These are phyloP conservation scores for Coelastrella sp. DNA, from an alignment of 139 green algal genomes.

Conservation along the genomic window DNA sequence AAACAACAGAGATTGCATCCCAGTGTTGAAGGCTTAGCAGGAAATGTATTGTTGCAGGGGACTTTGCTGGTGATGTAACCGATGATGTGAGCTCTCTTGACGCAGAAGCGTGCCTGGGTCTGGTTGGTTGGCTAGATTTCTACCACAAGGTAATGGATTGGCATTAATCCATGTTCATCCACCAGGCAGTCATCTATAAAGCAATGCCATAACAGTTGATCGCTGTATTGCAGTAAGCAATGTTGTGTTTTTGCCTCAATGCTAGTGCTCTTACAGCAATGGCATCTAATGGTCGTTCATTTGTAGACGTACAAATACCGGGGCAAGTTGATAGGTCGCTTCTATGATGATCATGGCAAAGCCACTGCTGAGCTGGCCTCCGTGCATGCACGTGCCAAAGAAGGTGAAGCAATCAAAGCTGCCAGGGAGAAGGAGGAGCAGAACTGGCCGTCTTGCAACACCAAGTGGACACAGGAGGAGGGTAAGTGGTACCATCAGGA, in stretches of 20 bases:
- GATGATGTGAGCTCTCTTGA: constrained; percentile 68
- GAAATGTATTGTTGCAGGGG: no score
- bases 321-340: constrained; percentile 58
- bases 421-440: constrained; percentile 29
- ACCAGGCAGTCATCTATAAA: neutral
- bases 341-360: constrained; percentile 57
- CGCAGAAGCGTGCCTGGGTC: constrained; percentile 56
- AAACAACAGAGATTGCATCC: no score
- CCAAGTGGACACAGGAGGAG: constrained; percentile 64
- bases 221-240: no score
- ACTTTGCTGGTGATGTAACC: constrained; percentile 70
- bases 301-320: constrained; percentile 57
- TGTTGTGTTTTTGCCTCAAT: no score
- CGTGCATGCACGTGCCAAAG: neutral
- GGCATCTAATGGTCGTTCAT: no score
- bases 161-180: neutral
- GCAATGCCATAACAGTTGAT: no score
- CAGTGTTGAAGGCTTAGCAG: no score
- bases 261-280: no score
- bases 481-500: constrained; percentile 30
- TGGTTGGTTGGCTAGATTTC: constrained; percentile 74
- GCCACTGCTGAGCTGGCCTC: constrained; percentile 47
- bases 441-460: constrained; percentile 62
- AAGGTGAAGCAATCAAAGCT: constrained; percentile 13
- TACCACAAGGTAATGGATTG: constrained; percentile 58